Percentiles rank a stretch among this genome's conserved stretches.
Evolutionary conservation across 164 flowering plant genomes (phyloP).

Genomic region (Litsea cubeba): DNA sequence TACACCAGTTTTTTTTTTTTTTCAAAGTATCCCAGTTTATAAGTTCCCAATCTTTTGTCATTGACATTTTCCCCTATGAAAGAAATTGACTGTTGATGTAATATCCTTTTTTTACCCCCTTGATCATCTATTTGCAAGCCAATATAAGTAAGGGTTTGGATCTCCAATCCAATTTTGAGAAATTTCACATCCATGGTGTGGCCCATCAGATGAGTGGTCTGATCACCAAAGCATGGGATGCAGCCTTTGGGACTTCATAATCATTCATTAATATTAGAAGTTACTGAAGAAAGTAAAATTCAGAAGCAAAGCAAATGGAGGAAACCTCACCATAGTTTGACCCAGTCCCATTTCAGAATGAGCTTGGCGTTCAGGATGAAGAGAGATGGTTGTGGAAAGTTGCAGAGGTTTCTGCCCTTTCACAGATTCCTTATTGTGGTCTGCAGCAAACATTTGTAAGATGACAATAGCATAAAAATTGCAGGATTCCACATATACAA

Average conservation of each 20-base stretch:
- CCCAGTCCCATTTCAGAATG: conserved; percentile 54
- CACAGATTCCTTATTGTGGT: conserved; percentile 29
- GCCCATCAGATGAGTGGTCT: not conserved
- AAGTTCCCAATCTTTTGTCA: no score
- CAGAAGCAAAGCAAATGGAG: not conserved
- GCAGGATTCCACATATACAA: not conserved
- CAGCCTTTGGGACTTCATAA: not conserved
- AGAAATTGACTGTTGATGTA: no score
- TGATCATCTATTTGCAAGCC: not conserved
- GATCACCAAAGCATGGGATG: not conserved
- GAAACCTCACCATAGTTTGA: conserved; percentile 50
- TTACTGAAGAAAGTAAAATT: not conserved
- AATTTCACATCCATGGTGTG: not conserved
- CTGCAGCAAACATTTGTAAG: conserved; percentile 15
- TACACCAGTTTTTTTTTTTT: no score
- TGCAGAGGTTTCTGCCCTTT: conserved; percentile 39
- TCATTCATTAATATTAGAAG: not conserved
- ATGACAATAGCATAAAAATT: not conserved
- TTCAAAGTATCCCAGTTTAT: no score
- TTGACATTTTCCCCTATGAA: no score
- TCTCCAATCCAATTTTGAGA: not conserved
- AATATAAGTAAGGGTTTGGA: no score
- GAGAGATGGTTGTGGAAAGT: conserved; percentile 26
- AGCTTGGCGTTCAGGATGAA: conserved; percentile 35
- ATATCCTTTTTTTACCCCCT: no score